These are phyloP conservation scores for Peziza echinospora DNA, from an alignment of 495 filamentous ascomycete genomes.

Conservation along the genomic window DNA sequence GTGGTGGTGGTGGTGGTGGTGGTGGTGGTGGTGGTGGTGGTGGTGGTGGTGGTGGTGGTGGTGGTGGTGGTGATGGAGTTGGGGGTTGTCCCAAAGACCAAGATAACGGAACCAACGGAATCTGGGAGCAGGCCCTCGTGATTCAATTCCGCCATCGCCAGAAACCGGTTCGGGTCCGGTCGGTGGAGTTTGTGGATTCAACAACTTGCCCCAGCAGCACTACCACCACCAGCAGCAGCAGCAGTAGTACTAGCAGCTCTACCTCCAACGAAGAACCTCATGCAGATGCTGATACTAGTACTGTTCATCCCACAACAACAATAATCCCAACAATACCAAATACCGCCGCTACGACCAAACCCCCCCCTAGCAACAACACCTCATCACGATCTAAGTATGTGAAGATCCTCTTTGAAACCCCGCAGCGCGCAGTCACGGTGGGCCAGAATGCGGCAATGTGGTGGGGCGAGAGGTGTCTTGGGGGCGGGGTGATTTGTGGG, in stretches of 20 bases:
- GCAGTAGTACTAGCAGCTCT: too few species aligned
- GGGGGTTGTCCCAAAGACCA: background rate
- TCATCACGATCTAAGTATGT: too few species aligned
- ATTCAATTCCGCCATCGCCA: constrained; percentile 17
- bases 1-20: background rate
- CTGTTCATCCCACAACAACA: too few species aligned
- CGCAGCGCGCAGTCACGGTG: constrained; percentile 11
- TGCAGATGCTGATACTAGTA: background rate
- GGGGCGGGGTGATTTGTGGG: constrained; percentile 15
- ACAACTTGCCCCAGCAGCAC: too few species aligned
- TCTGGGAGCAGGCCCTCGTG: constrained; percentile 11
- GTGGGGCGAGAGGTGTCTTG: constrained; percentile 15
- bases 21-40: background rate
- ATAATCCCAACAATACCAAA: too few species aligned
- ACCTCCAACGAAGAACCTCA: background rate
- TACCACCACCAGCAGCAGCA: too few species aligned
- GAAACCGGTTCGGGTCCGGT: constrained; percentile 8
- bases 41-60: background rate
- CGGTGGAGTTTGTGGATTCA: constrained; percentile 6
- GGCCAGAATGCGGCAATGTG: constrained; percentile 17
- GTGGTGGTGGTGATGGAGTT: background rate
- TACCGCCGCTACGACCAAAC: too few species aligned
- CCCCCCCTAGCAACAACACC: too few species aligned
- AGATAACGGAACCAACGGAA: background rate
- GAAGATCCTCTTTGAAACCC: constrained; percentile 12